Conservation (phyloP, 164 flowering plant genomes). For the Aristolochia contorta region DNA sequence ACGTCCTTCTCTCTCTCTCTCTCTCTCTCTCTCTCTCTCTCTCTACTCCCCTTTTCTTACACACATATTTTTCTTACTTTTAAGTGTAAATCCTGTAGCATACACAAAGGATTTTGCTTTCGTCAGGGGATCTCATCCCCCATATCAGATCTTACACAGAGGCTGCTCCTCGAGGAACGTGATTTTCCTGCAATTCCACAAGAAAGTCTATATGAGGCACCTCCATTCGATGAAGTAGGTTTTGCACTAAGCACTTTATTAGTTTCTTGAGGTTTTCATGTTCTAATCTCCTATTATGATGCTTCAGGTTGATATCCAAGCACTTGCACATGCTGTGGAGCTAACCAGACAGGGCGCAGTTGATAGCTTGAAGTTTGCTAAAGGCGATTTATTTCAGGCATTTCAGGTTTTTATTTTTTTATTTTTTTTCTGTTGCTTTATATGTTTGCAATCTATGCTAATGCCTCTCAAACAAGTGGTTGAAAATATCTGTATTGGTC, state of each 20-base stretch:
- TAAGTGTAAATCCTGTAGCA: conserved; percentile 34
- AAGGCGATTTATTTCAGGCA: conserved; percentile 80
- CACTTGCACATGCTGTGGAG: conserved; percentile 98
- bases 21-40: background rate
- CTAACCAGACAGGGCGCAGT: conserved; percentile 95
- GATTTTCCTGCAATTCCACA: conserved; percentile 76
- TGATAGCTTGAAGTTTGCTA: conserved; percentile 85
- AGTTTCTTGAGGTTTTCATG: background rate
- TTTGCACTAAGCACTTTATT: conserved; percentile 3
- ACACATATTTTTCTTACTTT: background rate
- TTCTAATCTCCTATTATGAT: background rate
- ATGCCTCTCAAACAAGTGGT: background rate
- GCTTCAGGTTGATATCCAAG: conserved; percentile 89
- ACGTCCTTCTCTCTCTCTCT: background rate
- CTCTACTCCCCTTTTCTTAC: too few species aligned
- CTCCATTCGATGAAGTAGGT: conserved; percentile 94
- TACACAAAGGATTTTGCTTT: conserved; percentile 85
- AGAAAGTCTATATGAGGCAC: conserved; percentile 67
- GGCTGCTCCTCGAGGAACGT: conserved; percentile 85
- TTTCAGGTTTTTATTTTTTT: conserved; percentile 64
- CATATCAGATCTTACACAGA: conserved; percentile 76
- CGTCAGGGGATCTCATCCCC: conserved; percentile 84
- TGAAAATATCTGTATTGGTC: background rate
- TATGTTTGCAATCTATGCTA: background rate
- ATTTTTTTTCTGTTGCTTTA: background rate